Evolutionary conservation across 2,329 filamentous ascomycete genomes (phyloP).

Genomic region (Seiridium cupressi): DNA sequence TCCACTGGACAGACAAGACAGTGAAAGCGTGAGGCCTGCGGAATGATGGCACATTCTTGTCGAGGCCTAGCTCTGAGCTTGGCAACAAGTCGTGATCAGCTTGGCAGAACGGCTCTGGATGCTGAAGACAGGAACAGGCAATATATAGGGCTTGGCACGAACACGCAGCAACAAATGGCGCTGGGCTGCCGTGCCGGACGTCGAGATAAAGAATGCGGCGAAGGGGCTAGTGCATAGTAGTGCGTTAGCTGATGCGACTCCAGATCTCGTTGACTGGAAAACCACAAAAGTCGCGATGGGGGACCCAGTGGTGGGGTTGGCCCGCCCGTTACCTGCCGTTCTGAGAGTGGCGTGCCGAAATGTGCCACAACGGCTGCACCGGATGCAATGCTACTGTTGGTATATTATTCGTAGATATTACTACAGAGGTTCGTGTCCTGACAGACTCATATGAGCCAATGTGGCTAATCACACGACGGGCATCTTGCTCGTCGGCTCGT

Average conservation of each 20-base stretch:
- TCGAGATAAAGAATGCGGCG: not conserved
- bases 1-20: not conserved
- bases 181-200: not conserved
- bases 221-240: not conserved
- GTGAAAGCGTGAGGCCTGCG: conserved; percentile 6
- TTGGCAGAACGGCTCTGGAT: conserved; percentile 4
- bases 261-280: not conserved
- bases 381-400: not conserved
- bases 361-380: not conserved
- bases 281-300: not conserved
- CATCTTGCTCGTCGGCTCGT: not conserved
- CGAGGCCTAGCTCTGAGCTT: conserved; percentile 23
- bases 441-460: not conserved
- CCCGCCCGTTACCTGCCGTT: not conserved
- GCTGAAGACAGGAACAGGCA: conserved; percentile 8
- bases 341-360: conserved; percentile 1
- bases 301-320: not conserved
- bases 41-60: conserved; percentile 28
- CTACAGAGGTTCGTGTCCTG: not conserved
- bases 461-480: not conserved
- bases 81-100: conserved; percentile 6
- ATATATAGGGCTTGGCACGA: conserved; percentile 7
- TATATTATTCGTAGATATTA: not conserved
- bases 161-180: not conserved
- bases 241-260: not conserved